phyloP scores from a whole-genome alignment of 2,329 filamentous ascomycete species.

The Stachybotrys chartarum region DNA sequence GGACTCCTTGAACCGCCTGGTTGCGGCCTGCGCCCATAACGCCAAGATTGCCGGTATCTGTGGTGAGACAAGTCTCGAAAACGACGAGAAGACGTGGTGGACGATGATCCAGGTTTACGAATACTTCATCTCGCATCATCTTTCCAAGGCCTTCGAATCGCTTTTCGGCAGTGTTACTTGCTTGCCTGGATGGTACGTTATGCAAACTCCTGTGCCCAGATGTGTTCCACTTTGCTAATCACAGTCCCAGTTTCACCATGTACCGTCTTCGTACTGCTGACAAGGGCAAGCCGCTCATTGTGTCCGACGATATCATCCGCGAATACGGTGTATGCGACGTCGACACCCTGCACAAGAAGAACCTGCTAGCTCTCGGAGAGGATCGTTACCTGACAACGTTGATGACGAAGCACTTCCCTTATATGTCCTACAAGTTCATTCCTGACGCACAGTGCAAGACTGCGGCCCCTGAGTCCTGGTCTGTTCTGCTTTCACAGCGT shows the following conservation, averaged over 20 bases:
- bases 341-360: constrained; percentile 96
- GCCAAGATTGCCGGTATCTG: constrained; percentile 96
- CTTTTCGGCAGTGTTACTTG: constrained; percentile 97
- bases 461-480: constrained; percentile 90
- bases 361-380: constrained; percentile 85
- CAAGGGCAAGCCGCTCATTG: constrained; percentile 89
- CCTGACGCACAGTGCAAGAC: constrained; percentile 90
- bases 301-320: constrained; percentile 77
- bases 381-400: constrained; percentile 95
- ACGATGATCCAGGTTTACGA: constrained; percentile 99
- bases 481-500: constrained; percentile 90
- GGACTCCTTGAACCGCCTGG: constrained; percentile 85
- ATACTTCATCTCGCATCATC: constrained; percentile 97
- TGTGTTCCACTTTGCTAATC: constrained; percentile 24
- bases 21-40: constrained; percentile 88
- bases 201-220: not conserved
- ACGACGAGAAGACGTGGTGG: constrained; percentile 93
- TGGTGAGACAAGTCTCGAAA: constrained; percentile 92
- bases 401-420: constrained; percentile 96
- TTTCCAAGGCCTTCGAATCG: constrained; percentile 95
- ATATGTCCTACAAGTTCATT: constrained; percentile 94
- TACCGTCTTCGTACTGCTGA: constrained; percentile 92
- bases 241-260: constrained; percentile 79
- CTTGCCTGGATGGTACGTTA: constrained; percentile 91
- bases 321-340: constrained; percentile 87